Base-by-base conservation (phyloP, 495 filamentous ascomycete species). In the Neurospora tetraspora region DNA sequence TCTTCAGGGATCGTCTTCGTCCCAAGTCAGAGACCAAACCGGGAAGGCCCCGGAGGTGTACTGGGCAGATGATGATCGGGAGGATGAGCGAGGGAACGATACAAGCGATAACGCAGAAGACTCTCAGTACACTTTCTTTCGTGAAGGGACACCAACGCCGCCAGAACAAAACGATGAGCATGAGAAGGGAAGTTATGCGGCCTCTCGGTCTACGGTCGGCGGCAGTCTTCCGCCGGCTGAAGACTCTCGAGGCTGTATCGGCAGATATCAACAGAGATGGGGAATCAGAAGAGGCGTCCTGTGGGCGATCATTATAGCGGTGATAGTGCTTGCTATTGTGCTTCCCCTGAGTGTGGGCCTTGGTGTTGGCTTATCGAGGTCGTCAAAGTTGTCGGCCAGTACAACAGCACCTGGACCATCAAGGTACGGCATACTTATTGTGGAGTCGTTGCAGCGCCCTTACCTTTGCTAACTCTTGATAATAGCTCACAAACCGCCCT, bases 291-390 rank as follows among this genome's bases (percentile, higher is more conserved):
- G 70, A 73, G 73, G 70, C 27, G 71, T 80, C 10, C 79, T 82
- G 71, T 81, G 79, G 78, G 27, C 79, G 0, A 11, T 82, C 8
- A 16, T 76, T 10, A 69, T 36, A 10, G 74, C 76, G 10, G 74
- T 76, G 14, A 68, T 81, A n/a, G 34, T 75, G 23, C 39, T 84
- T 10, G 11, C 83, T 11, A 45, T 85, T 11, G 68, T 76, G 43
- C 40, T 85, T 18, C 80, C 79, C 8, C 74, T 86, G 11, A 81
- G 83, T 0, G 78, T 83, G 9, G 83, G 83, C 0, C 74, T 84
- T 4, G 80, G 82, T 0, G 76, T 85, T 2, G 80, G 79, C 0
- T 69, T 81, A 34, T 47, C 72, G 31, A 74, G 74, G 71, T 74
- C 70, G 20, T 47, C 74, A 36, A 65, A 39, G 23, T 65, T 16